phyloP scores from a whole-genome alignment of 2,329 filamentous ascomycete species.

The Dactylellina cionopaga region DNA sequence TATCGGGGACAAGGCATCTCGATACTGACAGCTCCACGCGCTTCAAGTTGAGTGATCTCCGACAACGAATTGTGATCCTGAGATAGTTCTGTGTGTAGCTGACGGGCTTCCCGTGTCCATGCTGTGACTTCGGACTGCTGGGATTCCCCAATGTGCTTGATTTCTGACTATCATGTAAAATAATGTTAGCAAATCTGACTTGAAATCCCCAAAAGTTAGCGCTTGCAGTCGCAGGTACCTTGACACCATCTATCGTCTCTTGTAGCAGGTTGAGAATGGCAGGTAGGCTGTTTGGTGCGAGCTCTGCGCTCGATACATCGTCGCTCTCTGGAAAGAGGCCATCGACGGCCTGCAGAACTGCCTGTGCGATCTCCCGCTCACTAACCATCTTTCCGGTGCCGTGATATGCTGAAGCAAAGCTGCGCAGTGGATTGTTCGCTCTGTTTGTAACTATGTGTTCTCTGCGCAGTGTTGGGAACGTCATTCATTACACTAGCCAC shows the following conservation, averaged over 20 bases:
- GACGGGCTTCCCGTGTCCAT: constrained; percentile 55
- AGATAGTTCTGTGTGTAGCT: constrained; percentile 54
- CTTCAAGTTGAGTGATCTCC: constrained; percentile 41
- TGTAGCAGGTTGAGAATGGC: constrained; percentile 53
- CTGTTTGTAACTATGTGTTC: constrained; percentile 32
- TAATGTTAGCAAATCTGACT: not conserved
- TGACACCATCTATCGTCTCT: constrained; percentile 52
- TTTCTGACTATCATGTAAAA: constrained; percentile 53
- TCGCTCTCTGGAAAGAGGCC: constrained; percentile 48
- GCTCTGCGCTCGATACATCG: constrained; percentile 51
- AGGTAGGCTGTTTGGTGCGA: constrained; percentile 53
- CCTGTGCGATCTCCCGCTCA: constrained; percentile 38
- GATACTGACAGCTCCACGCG: constrained; percentile 40
- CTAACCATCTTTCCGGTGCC: constrained; percentile 16
- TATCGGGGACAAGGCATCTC: not conserved
- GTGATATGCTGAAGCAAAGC: not conserved
- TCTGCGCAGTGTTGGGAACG: constrained; percentile 33
- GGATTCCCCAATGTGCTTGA: constrained; percentile 53
- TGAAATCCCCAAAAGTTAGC: not conserved
- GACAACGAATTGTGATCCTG: constrained; percentile 36
- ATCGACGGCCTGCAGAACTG: constrained; percentile 46
- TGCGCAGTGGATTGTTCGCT: not conserved
- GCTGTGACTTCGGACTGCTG: constrained; percentile 54
- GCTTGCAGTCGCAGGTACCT: constrained; percentile 30
- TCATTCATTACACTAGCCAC: constrained; percentile 9